phyloP scores from a whole-genome alignment of 2,329 filamentous ascomycete genomes.

The Dendryphion nanum region DNA sequence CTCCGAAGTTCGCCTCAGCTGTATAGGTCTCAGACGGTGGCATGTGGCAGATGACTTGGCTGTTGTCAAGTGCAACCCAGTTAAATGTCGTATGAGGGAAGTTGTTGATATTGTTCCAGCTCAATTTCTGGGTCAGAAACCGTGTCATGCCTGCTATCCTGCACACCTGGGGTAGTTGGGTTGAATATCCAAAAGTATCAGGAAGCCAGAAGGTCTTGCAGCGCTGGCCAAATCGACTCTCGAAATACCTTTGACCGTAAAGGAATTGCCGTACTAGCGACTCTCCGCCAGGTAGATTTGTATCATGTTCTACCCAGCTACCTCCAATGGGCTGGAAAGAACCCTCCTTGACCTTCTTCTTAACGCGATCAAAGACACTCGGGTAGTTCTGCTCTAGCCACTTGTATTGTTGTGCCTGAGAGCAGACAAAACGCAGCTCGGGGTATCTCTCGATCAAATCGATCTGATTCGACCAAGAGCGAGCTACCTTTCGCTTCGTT shows the following conservation, averaged over 20 bases:
- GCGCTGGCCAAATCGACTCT: slow-evolving; percentile 85
- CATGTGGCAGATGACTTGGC: slow-evolving; percentile 98
- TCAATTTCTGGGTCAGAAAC: slow-evolving; percentile 97
- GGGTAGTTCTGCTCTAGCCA: slow-evolving; percentile 93
- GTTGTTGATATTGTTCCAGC: slow-evolving; percentile 99
- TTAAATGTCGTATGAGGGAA: slow-evolving; percentile 99
- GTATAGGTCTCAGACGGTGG: slow-evolving; percentile 94
- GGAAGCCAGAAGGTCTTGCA: slow-evolving; percentile 95
- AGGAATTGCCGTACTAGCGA: slow-evolving; percentile 91
- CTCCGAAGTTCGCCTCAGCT: slow-evolving; percentile 89
- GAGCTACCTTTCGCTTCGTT: slow-evolving; percentile 92
- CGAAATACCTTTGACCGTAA: slow-evolving; percentile 92
- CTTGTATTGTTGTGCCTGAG: slow-evolving; percentile 96
- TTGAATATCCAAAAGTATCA: slow-evolving; percentile 96
- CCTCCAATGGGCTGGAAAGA: slow-evolving; percentile 94
- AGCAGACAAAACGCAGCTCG: slow-evolving; percentile 88
- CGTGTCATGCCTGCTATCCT: slow-evolving; percentile 92
- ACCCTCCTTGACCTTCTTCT: slow-evolving; percentile 84
- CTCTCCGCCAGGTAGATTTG: slow-evolving; percentile 94
- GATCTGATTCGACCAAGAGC: slow-evolving; percentile 96
- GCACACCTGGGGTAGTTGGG: slow-evolving; percentile 90
- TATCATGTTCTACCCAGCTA: slow-evolving; percentile 99
- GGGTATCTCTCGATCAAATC: slow-evolving; percentile 93
- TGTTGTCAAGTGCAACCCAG: slow-evolving; percentile 94
- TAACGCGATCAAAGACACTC: slow-evolving; percentile 83